These are phyloP conservation scores for Pittosporum tobira DNA, from an alignment of 129 eudicot species.

Conservation along the genomic window DNA sequence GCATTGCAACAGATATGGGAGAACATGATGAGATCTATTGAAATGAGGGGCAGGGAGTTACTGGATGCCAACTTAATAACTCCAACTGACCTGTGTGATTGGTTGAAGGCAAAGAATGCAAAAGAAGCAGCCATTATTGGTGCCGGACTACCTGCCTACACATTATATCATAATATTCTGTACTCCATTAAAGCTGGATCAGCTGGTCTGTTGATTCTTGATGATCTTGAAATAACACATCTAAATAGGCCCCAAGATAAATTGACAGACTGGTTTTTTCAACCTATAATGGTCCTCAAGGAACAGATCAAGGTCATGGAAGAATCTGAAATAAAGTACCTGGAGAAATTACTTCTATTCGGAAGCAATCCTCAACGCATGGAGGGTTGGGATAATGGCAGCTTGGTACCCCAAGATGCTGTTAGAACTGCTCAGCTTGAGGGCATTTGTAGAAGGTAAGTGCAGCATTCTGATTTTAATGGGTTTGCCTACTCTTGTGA, in stretches of 20 bases:
- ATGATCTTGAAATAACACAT: constrained; percentile 58
- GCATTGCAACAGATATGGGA: constrained; percentile 63
- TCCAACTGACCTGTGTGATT: constrained; percentile 53
- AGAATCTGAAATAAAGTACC: constrained; percentile 50
- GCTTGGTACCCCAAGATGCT: constrained; percentile 53
- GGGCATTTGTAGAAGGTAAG: constrained; percentile 80
- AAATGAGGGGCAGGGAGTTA: constrained; percentile 57
- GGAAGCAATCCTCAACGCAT: constrained; percentile 51
- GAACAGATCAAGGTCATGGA: constrained; percentile 67
- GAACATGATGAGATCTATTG: constrained; percentile 56
- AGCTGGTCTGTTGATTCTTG: constrained; percentile 61
- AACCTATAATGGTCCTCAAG: constrained; percentile 77
- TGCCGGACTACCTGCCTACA: constrained; percentile 61
- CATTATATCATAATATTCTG: constrained; percentile 42
- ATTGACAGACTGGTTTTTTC: constrained; percentile 80
- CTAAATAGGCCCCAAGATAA: constrained; percentile 73
- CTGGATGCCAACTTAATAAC: constrained; percentile 54
- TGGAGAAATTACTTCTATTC: constrained; percentile 58
- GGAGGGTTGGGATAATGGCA: constrained; percentile 78
- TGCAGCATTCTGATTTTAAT: too few species aligned
- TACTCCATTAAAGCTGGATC: constrained; percentile 65
- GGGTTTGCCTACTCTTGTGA: not conserved
- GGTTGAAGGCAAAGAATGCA: constrained; percentile 65
- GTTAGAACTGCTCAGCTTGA: constrained; percentile 76
- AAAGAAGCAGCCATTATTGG: constrained; percentile 44